A percentile compares a stretch with the other conserved stretches of the same genome.
Evolutionary conservation across 805 yeast species (phyloP).

Genomic region (Candida schatavii): DNA sequence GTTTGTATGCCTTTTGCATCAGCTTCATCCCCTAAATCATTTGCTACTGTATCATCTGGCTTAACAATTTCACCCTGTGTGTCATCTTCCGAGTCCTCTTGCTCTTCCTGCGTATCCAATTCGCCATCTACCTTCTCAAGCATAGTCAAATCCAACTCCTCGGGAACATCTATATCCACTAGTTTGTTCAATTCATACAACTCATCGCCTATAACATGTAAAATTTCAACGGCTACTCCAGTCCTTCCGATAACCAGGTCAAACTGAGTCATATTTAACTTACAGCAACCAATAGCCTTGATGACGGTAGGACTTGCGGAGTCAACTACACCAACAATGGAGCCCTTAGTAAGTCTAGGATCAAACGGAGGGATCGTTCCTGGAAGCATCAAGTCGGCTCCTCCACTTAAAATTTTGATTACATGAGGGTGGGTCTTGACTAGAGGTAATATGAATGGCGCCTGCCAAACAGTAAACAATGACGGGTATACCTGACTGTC

Average conservation of each 20-base stretch:
- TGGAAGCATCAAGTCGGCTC: conserved; percentile 81
- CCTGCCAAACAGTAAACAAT: conserved; percentile 66
- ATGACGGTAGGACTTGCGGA: conserved; percentile 57
- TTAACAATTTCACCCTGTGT: conserved; percentile 11
- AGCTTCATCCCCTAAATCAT: conserved; percentile 5
- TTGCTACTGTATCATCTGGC: conserved; percentile 11
- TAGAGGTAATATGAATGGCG: conserved; percentile 62
- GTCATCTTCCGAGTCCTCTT: conserved; percentile 12
- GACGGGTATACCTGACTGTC: conserved; percentile 66
- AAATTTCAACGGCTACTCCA: conserved; percentile 76
- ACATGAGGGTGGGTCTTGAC: conserved; percentile 74
- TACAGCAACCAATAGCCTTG: conserved; percentile 69
- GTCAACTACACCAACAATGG: conserved; percentile 70
- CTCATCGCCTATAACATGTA: conserved; percentile 69
- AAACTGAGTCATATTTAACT: conserved; percentile 43
- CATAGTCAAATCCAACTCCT: conserved; percentile 22
- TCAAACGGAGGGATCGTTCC: conserved; percentile 68
- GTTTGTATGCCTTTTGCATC: background rate
- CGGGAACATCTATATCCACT: conserved; percentile 35
- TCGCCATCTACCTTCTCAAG: conserved; percentile 39
- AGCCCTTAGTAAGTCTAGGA: conserved; percentile 43
- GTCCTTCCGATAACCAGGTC: conserved; percentile 54
- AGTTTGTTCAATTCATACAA: conserved; percentile 50
- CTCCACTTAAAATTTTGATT: conserved; percentile 63
- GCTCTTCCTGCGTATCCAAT: conserved; percentile 13